A percentile compares a stretch with the other conserved stretches of the same genome.
These are phyloP conservation scores for Pulveroboletus sp. DNA, from an alignment of 768 basidiomycete species.

Conservation along the genomic window DNA sequence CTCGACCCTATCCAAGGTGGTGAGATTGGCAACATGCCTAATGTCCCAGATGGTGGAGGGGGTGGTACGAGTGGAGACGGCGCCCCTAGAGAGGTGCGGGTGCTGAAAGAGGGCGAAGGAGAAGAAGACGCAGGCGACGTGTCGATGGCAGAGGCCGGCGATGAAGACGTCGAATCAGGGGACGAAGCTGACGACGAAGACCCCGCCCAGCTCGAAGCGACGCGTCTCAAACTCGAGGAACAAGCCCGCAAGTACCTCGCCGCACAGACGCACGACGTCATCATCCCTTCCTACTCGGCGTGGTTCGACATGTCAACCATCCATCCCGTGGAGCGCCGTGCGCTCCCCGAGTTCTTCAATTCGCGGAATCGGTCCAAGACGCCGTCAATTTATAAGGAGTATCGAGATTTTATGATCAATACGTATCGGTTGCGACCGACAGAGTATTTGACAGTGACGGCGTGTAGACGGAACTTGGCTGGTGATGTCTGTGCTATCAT, in stretches of 20 bases:
- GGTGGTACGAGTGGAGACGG: constrained; percentile 15
- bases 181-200: constrained; percentile 86
- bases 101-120: constrained; percentile 51
- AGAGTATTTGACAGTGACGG: constrained; percentile 97
- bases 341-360: constrained; percentile 98
- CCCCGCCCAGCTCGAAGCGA: constrained; percentile 77
- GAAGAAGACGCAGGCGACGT: constrained; percentile 69
- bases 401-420: constrained; percentile 99
- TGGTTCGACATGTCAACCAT: constrained; percentile 98
- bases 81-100: constrained; percentile 31
- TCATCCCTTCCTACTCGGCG: constrained; percentile 94
- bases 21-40: constrained; percentile 71
- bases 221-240: constrained; percentile 73
- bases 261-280: constrained; percentile 93
- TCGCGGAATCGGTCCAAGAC: constrained; percentile 93
- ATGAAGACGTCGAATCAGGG: constrained; percentile 71
- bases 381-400: constrained; percentile 96
- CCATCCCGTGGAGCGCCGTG: constrained; percentile 85
- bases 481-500: constrained; percentile 98
- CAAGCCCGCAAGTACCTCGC: constrained; percentile 93
- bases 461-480: constrained; percentile 91
- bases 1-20: constrained; percentile 76
- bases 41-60: constrained; percentile 27
- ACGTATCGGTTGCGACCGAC: constrained; percentile 90
- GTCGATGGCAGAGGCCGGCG: constrained; percentile 75